phyloP scores from a whole-genome alignment of 139 green algal genomes.

The Gonium pectorale region DNA sequence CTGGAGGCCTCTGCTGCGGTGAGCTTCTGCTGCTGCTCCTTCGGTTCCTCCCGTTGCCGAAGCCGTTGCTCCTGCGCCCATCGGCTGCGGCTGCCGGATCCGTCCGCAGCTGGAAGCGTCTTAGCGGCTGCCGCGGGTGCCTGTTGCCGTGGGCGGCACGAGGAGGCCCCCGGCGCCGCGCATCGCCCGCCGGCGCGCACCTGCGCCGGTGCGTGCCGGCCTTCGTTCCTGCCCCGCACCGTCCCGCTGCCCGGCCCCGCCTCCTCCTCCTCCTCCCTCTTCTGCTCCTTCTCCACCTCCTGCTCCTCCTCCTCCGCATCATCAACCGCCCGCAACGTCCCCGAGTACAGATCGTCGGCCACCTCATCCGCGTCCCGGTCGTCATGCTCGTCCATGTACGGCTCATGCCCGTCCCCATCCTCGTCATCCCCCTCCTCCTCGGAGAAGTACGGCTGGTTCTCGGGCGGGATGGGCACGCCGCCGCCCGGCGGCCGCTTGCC shows the following conservation, averaged over 20 bases:
- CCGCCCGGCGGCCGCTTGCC: slow-evolving; percentile 21
- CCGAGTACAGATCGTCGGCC: slow-evolving; percentile 35
- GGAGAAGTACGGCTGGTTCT: slow-evolving; percentile 32
- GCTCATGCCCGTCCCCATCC: background rate
- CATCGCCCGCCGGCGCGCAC: too few relatives aligned
- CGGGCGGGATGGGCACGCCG: slow-evolving; percentile 33
- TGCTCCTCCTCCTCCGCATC: slow-evolving; percentile 25
- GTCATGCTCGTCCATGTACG: slow-evolving; percentile 13
- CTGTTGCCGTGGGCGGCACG: background rate
- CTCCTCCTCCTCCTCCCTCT: background rate
- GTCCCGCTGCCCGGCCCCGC: background rate
- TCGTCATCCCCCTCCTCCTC: slow-evolving; percentile 17
- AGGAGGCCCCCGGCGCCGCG: too few relatives aligned
- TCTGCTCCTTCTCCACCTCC: background rate
- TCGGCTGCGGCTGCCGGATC: too few relatives aligned
- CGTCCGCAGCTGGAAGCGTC: background rate
- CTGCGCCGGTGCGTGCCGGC: too few relatives aligned
- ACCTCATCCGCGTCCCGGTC: slow-evolving; percentile 32
- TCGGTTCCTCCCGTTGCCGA: too few relatives aligned
- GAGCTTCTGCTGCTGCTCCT: too few relatives aligned
- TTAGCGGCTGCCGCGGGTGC: too few relatives aligned
- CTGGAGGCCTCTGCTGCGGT: too few relatives aligned
- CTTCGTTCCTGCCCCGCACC: background rate
- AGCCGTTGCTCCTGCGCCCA: too few relatives aligned
- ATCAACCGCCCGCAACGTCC: slow-evolving; percentile 10